Percentiles rank a stretch among this genome's conserved stretches.
Evolutionary conservation across 164 flowering plant species (phyloP).

Genomic region (Stephania cephalantha): DNA sequence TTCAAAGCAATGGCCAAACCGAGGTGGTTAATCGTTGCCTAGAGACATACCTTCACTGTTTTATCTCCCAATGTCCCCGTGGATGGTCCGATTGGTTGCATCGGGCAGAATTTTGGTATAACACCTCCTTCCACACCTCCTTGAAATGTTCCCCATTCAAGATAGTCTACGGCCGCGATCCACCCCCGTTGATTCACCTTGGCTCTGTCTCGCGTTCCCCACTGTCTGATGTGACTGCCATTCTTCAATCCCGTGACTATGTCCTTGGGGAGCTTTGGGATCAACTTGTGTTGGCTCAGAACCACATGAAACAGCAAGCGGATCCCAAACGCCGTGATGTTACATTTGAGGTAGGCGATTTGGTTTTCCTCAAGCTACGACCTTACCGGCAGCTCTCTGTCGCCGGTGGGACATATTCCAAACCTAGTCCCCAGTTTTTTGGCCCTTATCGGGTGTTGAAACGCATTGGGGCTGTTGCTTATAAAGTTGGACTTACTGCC

Average conservation of each 20-base stretch:
- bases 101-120: slow-evolving; percentile 6
- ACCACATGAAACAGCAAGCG: neutral
- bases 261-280: neutral
- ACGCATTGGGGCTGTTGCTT: too few relatives aligned
- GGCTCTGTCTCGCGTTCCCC: neutral
- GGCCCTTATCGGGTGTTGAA: too few relatives aligned
- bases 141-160: neutral
- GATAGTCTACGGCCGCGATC: too few relatives aligned
- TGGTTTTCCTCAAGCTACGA: slow-evolving; percentile 7
- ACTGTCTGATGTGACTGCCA: neutral
- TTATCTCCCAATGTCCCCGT: neutral
- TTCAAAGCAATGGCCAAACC: neutral
- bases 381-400: neutral
- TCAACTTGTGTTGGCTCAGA: neutral
- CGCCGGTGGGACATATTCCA: too few relatives aligned
- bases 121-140: neutral
- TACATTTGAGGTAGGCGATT: neutral
- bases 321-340: neutral
- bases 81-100: neutral
- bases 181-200: neutral
- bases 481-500: too few relatives aligned
- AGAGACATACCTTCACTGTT: neutral
- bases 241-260: neutral
- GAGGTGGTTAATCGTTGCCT: neutral
- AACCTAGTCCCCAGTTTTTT: too few relatives aligned